Percentiles rank a stretch among this genome's conserved stretches.
These are phyloP conservation scores for Rhizopogon salebrosus DNA, from an alignment of 768 basidiomycete species.

Conservation along the genomic window DNA sequence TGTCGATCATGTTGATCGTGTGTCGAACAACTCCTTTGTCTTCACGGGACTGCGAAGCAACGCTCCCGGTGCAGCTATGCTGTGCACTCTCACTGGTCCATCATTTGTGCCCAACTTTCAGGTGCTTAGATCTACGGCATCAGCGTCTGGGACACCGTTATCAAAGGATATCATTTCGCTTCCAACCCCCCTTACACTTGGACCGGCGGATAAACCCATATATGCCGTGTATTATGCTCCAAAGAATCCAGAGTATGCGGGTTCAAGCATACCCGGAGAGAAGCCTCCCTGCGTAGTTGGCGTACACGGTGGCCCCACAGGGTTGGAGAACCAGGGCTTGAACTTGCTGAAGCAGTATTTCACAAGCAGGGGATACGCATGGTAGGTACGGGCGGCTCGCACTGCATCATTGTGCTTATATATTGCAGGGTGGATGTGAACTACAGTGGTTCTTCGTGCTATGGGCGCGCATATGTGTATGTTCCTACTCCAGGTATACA, in stretches of 20 bases:
- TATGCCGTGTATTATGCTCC: constrained; percentile 63
- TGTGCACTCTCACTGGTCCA: constrained; percentile 3
- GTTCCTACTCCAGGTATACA: constrained; percentile 1
- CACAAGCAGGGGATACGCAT: constrained; percentile 64
- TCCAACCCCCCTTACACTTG: constrained; percentile 4
- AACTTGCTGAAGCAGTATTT: constrained; percentile 55
- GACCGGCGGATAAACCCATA: constrained; percentile 26
- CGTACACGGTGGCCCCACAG: constrained; percentile 72
- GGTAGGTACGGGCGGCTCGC: constrained; percentile 32
- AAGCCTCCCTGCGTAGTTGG: constrained; percentile 60
- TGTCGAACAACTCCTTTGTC: neutral
- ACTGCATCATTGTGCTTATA: neutral
- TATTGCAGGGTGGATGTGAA: constrained; percentile 68
- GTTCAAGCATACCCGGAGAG: constrained; percentile 38
- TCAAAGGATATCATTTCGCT: constrained; percentile 18
- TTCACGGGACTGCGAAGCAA: constrained; percentile 1
- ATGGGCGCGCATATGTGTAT: constrained; percentile 60
- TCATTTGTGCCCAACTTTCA: neutral
- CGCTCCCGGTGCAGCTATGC: neutral
- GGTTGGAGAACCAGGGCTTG: constrained; percentile 37
- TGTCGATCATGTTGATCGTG: neutral
- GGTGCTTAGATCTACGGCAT: constrained; percentile 7
- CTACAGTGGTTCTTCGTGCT: constrained; percentile 69
- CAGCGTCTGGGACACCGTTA: neutral
- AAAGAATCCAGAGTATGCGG: constrained; percentile 50